A percentile compares a stretch with the other conserved stretches of the same genome.
Evolutionary conservation across 1,139 yeast genomes (phyloP).

Genomic region (Yamadazyma aaseri): DNA sequence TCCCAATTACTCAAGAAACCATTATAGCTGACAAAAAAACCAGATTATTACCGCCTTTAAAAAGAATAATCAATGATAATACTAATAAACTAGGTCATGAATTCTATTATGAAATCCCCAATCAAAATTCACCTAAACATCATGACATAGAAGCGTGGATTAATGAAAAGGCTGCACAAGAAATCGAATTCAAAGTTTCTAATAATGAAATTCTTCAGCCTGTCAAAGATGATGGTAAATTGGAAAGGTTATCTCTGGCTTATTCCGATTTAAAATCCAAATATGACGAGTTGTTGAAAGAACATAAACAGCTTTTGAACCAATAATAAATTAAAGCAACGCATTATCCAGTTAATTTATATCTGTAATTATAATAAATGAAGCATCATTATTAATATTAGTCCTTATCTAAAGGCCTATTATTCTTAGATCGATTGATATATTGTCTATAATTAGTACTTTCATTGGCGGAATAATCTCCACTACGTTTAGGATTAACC

Average conservation of each 20-base stretch:
- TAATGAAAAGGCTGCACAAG: constrained; percentile 48
- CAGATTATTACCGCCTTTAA: constrained; percentile 52
- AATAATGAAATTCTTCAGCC: neutral
- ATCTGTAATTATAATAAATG: too few relatives aligned
- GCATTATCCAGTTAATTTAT: too few relatives aligned
- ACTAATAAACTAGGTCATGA: constrained; percentile 17
- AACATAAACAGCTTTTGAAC: constrained; percentile 44
- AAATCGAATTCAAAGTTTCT: constrained; percentile 42
- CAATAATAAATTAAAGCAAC: too few relatives aligned
- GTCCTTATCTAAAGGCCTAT: constrained; percentile 56
- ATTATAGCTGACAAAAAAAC: constrained; percentile 36
- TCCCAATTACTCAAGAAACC: constrained; percentile 16
- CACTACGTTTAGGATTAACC: constrained; percentile 30
- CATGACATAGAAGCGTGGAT: constrained; percentile 41
- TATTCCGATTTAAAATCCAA: constrained; percentile 57
- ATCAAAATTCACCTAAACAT: neutral
- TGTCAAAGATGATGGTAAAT: constrained; percentile 22
- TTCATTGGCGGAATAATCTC: constrained; percentile 9
- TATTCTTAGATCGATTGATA: constrained; percentile 64
- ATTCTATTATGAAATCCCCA: constrained; percentile 3
- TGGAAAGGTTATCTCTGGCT: constrained; percentile 52
- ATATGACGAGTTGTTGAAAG: constrained; percentile 58
- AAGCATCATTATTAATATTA: too few relatives aligned
- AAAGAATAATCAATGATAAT: constrained; percentile 51
- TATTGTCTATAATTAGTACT: constrained; percentile 60